Percentiles rank a stretch among this genome's conserved stretches.
Conservation (phyloP, 1,139 yeast genomes). For the Kurtzmaniella quercitrusa region DNA sequence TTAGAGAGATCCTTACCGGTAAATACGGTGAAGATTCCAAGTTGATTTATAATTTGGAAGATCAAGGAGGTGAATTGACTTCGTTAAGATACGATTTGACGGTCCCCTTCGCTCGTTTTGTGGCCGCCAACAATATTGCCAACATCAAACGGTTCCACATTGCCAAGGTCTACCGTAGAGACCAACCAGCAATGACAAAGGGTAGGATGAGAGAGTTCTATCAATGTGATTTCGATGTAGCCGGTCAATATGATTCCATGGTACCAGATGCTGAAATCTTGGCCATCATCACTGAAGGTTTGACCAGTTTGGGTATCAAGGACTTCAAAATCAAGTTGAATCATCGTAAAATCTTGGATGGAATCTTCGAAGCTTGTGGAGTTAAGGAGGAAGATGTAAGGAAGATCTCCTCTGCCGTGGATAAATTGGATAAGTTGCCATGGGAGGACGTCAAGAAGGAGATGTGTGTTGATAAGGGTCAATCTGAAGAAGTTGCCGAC, state of each 20-base stretch:
- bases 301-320: conserved; percentile 72
- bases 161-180: conserved; percentile 97
- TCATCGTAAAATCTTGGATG: conserved; percentile 93
- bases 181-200: conserved; percentile 99
- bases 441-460: conserved; percentile 93
- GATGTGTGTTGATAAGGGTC: conserved; percentile 86
- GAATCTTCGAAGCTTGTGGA: conserved; percentile 92
- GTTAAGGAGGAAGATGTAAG: conserved; percentile 92
- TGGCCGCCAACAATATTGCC: conserved; percentile 89
- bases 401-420: conserved; percentile 91
- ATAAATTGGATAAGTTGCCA: conserved; percentile 89
- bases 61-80: conserved; percentile 97
- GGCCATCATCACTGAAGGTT: conserved; percentile 77
- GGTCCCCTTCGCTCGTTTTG: conserved; percentile 95
- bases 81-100: conserved; percentile 94
- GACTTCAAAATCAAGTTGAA: conserved; percentile 90
- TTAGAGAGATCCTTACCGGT: conserved; percentile 91
- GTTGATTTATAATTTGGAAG: conserved; percentile 89
- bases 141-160: conserved; percentile 91
- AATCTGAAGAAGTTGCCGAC: conserved; percentile 88
- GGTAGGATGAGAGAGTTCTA: conserved; percentile 99
- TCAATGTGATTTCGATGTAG: conserved; percentile 96
- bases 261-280: conserved; percentile 93
- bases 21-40: conserved; percentile 98
- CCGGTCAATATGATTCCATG: conserved; percentile 89